Conservation (phyloP, 148 eudicot genomes). For the Beta vulgaris region DNA sequence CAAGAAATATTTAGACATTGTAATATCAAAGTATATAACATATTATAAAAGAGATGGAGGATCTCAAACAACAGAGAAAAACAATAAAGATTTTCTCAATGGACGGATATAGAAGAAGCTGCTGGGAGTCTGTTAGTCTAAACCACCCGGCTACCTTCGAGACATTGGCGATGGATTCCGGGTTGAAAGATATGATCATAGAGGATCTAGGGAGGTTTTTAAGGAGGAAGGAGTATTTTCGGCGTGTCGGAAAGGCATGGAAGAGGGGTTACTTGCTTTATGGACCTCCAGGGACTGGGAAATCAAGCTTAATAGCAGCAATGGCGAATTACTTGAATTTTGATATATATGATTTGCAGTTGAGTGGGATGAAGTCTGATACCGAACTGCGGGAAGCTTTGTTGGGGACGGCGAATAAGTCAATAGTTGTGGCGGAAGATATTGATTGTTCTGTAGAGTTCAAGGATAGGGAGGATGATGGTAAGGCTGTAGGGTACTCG, state of each 20-base stretch:
- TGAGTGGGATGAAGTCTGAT: constrained; percentile 32
- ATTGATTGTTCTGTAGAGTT: constrained; percentile 48
- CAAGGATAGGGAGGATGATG: constrained; percentile 21
- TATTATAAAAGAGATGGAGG: constrained; percentile 27
- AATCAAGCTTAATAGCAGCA: constrained; percentile 61
- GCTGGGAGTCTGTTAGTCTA: constrained; percentile 45
- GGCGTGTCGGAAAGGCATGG: constrained; percentile 62
- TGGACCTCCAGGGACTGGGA: constrained; percentile 63
- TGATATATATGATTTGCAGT: constrained; percentile 50
- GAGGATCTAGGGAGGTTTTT: constrained; percentile 47
- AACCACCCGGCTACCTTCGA: constrained; percentile 57
- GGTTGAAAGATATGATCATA: constrained; percentile 31
- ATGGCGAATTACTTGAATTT: constrained; percentile 56
- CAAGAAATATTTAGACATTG: constrained; percentile 29
- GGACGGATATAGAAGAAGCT: no score
- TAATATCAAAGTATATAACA: constrained; percentile 35
- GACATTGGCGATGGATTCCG: constrained; percentile 47
- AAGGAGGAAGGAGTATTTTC: constrained; percentile 43
- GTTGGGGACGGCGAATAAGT: constrained; percentile 41
- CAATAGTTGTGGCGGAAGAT: constrained; percentile 57
- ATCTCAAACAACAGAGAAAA: constrained; percentile 27
- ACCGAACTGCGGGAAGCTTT: constrained; percentile 38
- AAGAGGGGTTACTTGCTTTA: constrained; percentile 63
- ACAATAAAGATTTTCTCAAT: constrained; percentile 39
- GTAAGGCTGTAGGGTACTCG: neutral